phyloP scores from a whole-genome alignment of 805 yeast genomes.

The Yamadazyma philogaea region DNA sequence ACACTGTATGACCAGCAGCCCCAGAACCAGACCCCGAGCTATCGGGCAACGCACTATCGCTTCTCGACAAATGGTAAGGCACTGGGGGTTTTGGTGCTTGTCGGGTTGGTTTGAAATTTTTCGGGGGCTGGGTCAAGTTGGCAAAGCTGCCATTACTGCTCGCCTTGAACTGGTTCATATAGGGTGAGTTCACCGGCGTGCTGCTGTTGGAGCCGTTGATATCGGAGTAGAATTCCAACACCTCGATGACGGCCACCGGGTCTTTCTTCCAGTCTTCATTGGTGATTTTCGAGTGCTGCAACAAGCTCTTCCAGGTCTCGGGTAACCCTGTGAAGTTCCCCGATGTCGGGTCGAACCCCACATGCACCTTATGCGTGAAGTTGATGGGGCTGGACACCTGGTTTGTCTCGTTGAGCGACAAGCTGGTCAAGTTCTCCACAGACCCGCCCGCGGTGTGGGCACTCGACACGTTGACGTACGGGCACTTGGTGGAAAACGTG shows the following conservation, averaged over 20 bases:
- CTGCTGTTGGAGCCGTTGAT: conserved; percentile 12
- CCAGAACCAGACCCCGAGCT: neutral
- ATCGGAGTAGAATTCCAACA: conserved; percentile 52
- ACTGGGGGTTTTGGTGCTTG: conserved; percentile 44
- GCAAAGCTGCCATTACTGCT: conserved; percentile 6
- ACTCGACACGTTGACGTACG: conserved; percentile 39
- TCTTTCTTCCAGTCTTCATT: conserved; percentile 62
- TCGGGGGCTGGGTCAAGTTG: conserved; percentile 15
- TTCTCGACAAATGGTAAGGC: conserved; percentile 35
- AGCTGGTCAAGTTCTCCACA: conserved; percentile 1
- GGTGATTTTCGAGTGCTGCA: conserved; percentile 58
- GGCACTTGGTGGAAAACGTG: conserved; percentile 75
- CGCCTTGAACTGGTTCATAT: conserved; percentile 5
- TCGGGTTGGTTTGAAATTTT: conserved; percentile 32
- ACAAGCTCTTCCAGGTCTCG: conserved; percentile 53
- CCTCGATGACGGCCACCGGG: conserved; percentile 63
- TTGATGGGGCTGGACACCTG: conserved; percentile 88
- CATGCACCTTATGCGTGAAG: conserved; percentile 91
- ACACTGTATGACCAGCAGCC: conserved; percentile 15
- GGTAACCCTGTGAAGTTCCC: conserved; percentile 58
- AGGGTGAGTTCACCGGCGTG: conserved; percentile 12
- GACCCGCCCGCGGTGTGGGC: neutral
- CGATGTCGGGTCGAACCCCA: conserved; percentile 77
- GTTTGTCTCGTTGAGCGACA: conserved; percentile 7
- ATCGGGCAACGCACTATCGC: neutral